These are phyloP conservation scores for Kregervanrija delftensis DNA, from an alignment of 805 yeast genomes.

Conservation along the genomic window DNA sequence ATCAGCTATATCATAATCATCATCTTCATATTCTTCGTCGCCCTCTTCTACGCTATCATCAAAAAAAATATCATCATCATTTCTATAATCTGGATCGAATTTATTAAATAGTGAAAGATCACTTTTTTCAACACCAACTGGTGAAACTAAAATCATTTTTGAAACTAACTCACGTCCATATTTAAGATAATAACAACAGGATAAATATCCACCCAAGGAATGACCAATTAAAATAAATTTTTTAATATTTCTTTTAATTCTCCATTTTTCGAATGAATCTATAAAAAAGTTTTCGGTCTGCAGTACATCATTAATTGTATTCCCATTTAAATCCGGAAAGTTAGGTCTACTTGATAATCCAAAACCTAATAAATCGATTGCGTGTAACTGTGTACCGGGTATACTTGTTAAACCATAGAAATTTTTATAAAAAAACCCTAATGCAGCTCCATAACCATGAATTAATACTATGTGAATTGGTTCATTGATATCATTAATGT, in stretches of 20 bases:
- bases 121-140: constrained; percentile 71
- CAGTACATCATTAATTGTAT: constrained; percentile 32
- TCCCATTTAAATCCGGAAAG: constrained; percentile 22
- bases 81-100: neutral
- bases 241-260: constrained; percentile 39
- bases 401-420: constrained; percentile 45
- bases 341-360: constrained; percentile 60
- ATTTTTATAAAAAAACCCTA: constrained; percentile 73
- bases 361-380: constrained; percentile 66
- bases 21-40: neutral
- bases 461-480: constrained; percentile 49
- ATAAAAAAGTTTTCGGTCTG: constrained; percentile 53
- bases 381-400: constrained; percentile 53
- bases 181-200: constrained; percentile 55
- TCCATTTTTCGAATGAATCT: constrained; percentile 59
- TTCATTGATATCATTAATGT: neutral
- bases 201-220: constrained; percentile 72
- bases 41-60: too few relatives aligned
- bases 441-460: constrained; percentile 92
- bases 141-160: constrained; percentile 60
- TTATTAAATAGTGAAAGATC: constrained; percentile 35
- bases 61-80: neutral
- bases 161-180: constrained; percentile 44
- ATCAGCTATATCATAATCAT: neutral
- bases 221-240: constrained; percentile 65